These are phyloP conservation scores for Verticillium nonalfalfae DNA, from an alignment of 2,329 filamentous ascomycete genomes.

Conservation along the genomic window DNA sequence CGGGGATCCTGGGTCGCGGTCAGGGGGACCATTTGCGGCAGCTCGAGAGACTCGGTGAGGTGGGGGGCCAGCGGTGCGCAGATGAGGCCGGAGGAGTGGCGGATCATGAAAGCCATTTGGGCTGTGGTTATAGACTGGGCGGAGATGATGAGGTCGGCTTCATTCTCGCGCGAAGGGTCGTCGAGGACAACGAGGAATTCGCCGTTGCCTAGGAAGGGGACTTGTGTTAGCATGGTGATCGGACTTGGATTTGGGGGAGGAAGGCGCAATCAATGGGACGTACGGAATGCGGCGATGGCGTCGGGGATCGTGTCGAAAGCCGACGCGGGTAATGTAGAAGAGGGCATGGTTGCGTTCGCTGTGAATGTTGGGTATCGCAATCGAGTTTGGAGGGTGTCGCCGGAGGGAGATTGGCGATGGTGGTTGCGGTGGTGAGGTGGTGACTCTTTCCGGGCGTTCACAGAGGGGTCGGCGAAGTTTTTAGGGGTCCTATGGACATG, in stretches of 20 bases:
- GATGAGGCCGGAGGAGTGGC: conserved; percentile 83
- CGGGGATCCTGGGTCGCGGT: conserved; percentile 68
- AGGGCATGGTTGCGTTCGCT: conserved; percentile 35
- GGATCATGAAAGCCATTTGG: conserved; percentile 95
- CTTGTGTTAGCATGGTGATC: conserved; percentile 5
- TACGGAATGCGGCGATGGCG: conserved; percentile 58
- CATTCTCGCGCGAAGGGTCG: conserved; percentile 87
- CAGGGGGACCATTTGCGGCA: conserved; percentile 78
- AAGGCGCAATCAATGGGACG: conserved; percentile 18
- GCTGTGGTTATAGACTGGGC: conserved; percentile 75
- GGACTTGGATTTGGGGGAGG: neutral
- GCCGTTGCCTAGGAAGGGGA: conserved; percentile 52
- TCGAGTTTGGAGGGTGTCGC: neutral
- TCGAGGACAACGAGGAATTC: conserved; percentile 97
- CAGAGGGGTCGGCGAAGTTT: neutral
- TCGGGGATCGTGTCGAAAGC: conserved; percentile 62
- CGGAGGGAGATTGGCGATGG: neutral
- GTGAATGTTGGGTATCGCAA: conserved; percentile 1
- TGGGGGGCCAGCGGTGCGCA: conserved; percentile 75
- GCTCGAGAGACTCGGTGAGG: conserved; percentile 62
- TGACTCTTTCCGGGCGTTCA: conserved; percentile 1
- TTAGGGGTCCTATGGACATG: neutral
- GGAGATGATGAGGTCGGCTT: conserved; percentile 96
- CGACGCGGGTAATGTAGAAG: conserved; percentile 40
- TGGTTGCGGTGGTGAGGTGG: neutral